Conservation (phyloP, 2,329 filamentous ascomycete species). For the Thermothelomyces thermophilus region DNA sequence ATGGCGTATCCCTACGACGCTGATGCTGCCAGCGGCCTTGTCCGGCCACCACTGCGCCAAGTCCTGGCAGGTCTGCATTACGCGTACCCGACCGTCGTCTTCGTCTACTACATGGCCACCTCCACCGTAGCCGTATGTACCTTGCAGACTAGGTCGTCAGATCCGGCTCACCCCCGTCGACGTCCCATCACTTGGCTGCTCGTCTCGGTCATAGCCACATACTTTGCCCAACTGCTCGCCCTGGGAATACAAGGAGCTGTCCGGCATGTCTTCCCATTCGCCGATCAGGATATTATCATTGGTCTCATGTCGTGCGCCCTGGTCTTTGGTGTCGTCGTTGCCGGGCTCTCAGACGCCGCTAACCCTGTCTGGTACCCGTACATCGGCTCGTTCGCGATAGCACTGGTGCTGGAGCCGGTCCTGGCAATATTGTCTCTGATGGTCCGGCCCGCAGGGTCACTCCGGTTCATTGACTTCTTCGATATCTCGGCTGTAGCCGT, state of each 20-base stretch:
- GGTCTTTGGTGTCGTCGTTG: conserved; percentile 56
- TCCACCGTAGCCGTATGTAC: conserved; percentile 46
- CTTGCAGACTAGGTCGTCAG: conserved; percentile 40
- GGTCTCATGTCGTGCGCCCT: conserved; percentile 56
- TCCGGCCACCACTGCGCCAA: conserved; percentile 22
- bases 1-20: conserved; percentile 20
- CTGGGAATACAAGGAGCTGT: conserved; percentile 34
- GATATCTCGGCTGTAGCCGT: conserved; percentile 29
- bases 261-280: conserved; percentile 33
- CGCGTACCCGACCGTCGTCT: conserved; percentile 49
- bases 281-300: conserved; percentile 45
- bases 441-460: conserved; percentile 6
- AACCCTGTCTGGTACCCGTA: conserved; percentile 56
- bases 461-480: conserved; percentile 22
- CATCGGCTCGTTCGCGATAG: conserved; percentile 55
- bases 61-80: conserved; percentile 48
- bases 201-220: conserved; percentile 39
- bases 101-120: conserved; percentile 50
- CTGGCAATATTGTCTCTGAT: conserved; percentile 30
- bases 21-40: conserved; percentile 7
- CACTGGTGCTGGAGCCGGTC: conserved; percentile 48
- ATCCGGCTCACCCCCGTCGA: conserved; percentile 35
- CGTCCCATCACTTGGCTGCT: conserved; percentile 40
- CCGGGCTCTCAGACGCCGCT: conserved; percentile 44
- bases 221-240: conserved; percentile 40